Evolutionary conservation across 306 rosid genomes (phyloP).

Genomic region (Malus sieversii): DNA sequence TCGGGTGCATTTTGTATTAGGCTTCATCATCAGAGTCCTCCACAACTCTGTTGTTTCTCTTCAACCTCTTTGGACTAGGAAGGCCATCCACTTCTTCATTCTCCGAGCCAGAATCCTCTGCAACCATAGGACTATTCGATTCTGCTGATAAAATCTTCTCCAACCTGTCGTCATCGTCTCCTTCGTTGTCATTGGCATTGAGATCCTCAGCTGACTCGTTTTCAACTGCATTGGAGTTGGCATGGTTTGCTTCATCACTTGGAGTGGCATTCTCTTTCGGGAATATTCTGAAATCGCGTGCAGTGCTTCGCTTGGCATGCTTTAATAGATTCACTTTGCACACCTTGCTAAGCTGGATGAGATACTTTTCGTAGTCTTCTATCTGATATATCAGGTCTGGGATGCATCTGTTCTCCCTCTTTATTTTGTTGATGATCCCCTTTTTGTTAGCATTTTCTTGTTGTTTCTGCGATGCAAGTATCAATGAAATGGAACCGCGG

Average conservation of each 20-base stretch:
- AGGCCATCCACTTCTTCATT: conserved; percentile 17
- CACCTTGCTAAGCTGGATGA: conserved; percentile 37
- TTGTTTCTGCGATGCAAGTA: conserved; percentile 20
- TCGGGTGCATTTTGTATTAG: neutral
- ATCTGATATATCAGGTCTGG: conserved; percentile 37
- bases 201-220: conserved; percentile 14
- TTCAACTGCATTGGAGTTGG: conserved; percentile 7
- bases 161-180: neutral
- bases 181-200: conserved; percentile 9
- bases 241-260: conserved; percentile 7
- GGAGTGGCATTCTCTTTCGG: conserved; percentile 15
- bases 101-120: conserved; percentile 19
- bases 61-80: conserved; percentile 28
- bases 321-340: conserved; percentile 33
- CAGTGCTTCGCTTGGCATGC: conserved; percentile 37
- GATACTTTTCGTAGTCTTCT: conserved; percentile 38
- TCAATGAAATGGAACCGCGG: neutral
- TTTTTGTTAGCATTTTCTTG: conserved; percentile 18
- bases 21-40: conserved; percentile 32
- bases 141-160: conserved; percentile 26
- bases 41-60: conserved; percentile 15
- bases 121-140: conserved; percentile 7
- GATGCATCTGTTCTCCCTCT: conserved; percentile 36
- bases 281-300: conserved; percentile 31
- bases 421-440: conserved; percentile 28